These are phyloP conservation scores for Jackrogersella minutella DNA, from an alignment of 495 filamentous ascomycete species.

Conservation along the genomic window DNA sequence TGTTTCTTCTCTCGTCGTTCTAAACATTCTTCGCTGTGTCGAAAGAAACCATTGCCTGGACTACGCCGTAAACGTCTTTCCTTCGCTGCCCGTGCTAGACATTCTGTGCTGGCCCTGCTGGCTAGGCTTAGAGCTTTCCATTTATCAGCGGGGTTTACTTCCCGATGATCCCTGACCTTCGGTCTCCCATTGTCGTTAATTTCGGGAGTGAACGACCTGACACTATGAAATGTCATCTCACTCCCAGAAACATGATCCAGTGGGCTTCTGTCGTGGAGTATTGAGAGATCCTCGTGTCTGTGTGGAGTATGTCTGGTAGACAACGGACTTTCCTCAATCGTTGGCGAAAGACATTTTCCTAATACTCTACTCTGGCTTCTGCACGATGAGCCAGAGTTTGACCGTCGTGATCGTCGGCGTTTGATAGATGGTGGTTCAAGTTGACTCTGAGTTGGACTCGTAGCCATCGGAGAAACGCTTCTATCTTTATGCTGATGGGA, in stretches of 20 bases:
- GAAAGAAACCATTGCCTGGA: constrained; percentile 8
- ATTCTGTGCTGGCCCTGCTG: constrained; percentile 38
- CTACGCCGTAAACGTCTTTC: constrained; percentile 41
- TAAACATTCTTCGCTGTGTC: constrained; percentile 24
- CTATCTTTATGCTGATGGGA: constrained; percentile 6
- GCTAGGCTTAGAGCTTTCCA: constrained; percentile 35
- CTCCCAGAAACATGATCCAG: constrained; percentile 12
- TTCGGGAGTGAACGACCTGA: constrained; percentile 11
- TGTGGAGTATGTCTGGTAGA: neutral
- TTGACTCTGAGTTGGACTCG: constrained; percentile 42
- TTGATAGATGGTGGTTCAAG: constrained; percentile 16
- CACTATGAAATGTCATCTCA: constrained; percentile 21
- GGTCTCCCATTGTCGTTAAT: constrained; percentile 5
- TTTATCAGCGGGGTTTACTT: constrained; percentile 9
- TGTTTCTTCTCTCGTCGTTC: neutral
- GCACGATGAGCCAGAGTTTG: constrained; percentile 31
- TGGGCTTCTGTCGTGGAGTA: neutral
- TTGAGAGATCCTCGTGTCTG: neutral
- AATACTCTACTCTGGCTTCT: constrained; percentile 28
- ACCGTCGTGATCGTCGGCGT: constrained; percentile 41
- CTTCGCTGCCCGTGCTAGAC: constrained; percentile 31
- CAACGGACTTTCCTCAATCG: constrained; percentile 44
- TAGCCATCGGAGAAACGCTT: constrained; percentile 36
- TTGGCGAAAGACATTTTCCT: constrained; percentile 44
- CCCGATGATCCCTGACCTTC: too few species aligned